Conservation (phyloP, 2,329 filamentous ascomycete genomes). For the Westerdykella aurantiaca region DNA sequence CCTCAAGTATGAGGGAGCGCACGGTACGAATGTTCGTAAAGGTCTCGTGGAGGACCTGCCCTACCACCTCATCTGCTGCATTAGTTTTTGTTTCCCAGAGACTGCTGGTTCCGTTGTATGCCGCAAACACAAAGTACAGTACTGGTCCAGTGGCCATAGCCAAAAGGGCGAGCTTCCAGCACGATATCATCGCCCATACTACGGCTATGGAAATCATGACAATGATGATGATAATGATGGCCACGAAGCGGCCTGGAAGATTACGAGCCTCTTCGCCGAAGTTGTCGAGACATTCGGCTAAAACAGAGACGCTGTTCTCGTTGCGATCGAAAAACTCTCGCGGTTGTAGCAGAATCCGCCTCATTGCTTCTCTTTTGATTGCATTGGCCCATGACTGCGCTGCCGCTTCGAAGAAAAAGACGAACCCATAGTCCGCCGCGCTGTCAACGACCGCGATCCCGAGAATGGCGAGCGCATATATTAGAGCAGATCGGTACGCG, state of each 20-base stretch:
- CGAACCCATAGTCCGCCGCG: conserved; percentile 57
- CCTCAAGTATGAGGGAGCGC: conserved; percentile 66
- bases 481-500: conserved; percentile 48
- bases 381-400: conserved; percentile 73
- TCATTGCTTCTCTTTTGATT: conserved; percentile 63
- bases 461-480: conserved; percentile 66
- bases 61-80: conserved; percentile 54
- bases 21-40: conserved; percentile 76
- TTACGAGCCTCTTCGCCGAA: conserved; percentile 85
- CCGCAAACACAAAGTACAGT: conserved; percentile 59
- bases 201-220: conserved; percentile 65
- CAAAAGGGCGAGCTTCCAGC: conserved; percentile 78
- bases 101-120: conserved; percentile 59
- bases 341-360: conserved; percentile 67
- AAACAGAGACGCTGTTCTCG: conserved; percentile 55
- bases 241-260: conserved; percentile 70
- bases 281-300: conserved; percentile 69
- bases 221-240: conserved; percentile 60
- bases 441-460: conserved; percentile 63
- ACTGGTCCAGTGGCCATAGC: conserved; percentile 63
- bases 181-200: conserved; percentile 65
- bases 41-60: conserved; percentile 64
- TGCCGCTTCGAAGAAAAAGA: conserved; percentile 65
- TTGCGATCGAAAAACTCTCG: conserved; percentile 71
- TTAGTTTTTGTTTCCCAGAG: conserved; percentile 69